A percentile compares a stretch with the other conserved stretches of the same genome.
These are phyloP conservation scores for Leptographium procerum DNA, from an alignment of 2,329 filamentous ascomycete species.

Conservation along the genomic window DNA sequence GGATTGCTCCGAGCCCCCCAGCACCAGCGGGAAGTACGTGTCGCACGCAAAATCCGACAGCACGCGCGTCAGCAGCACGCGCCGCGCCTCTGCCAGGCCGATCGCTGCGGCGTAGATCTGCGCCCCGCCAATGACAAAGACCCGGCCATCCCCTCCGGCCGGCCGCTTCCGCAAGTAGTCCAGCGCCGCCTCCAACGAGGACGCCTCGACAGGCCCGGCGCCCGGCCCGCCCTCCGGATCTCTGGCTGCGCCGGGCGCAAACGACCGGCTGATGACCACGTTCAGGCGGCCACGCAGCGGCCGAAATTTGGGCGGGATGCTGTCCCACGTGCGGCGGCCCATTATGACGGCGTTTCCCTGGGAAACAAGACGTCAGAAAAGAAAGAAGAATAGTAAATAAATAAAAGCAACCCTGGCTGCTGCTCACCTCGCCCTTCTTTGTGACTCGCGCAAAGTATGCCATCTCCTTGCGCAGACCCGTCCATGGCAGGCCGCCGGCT, in stretches of 20 bases:
- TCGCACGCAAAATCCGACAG: constrained; percentile 63
- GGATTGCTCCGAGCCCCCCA: too few relatives aligned
- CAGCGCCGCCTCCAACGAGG: constrained; percentile 48
- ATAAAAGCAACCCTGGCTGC: neutral
- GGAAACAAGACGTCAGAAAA: neutral
- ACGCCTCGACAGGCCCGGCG: constrained; percentile 41
- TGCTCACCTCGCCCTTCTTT: constrained; percentile 39
- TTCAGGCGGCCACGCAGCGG: constrained; percentile 74
- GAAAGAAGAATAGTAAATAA: neutral
- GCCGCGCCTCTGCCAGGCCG: constrained; percentile 39
- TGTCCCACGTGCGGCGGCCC: constrained; percentile 96
- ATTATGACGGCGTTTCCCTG: constrained; percentile 71
- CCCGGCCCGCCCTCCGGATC: constrained; percentile 7
- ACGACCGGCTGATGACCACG: constrained; percentile 60
- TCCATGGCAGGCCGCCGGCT: constrained; percentile 75
- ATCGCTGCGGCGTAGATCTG: constrained; percentile 73
- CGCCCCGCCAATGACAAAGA: constrained; percentile 84
- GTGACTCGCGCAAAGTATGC: constrained; percentile 88
- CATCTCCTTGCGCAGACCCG: constrained; percentile 81
- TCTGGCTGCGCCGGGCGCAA: constrained; percentile 13
- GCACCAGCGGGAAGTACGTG: constrained; percentile 55
- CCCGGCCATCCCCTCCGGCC: constrained; percentile 38
- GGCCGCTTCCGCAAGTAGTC: constrained; percentile 19
- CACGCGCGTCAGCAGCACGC: constrained; percentile 61
- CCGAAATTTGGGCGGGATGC: constrained; percentile 66